These are phyloP conservation scores for Diaporthe caulivora DNA, from an alignment of 2,329 filamentous ascomycete genomes.

Conservation along the genomic window DNA sequence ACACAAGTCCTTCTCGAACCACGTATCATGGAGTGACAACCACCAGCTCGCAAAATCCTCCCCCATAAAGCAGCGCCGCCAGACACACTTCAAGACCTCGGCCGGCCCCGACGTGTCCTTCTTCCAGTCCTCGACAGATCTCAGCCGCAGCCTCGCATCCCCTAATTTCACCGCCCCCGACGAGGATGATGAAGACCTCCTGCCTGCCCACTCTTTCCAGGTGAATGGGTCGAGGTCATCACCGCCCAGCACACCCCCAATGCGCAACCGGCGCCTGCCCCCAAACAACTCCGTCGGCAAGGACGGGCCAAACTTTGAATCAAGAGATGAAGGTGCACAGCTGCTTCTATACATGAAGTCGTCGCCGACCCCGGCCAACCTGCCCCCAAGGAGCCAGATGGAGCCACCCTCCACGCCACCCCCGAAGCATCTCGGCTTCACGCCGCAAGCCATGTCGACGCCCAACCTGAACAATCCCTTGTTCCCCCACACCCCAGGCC, in stretches of 20 bases:
- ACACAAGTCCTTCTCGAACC: slow-evolving; percentile 67
- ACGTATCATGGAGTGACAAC: slow-evolving; percentile 80
- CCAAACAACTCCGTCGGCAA: slow-evolving; percentile 58
- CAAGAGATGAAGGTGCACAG: slow-evolving; percentile 84
- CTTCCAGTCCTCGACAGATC: slow-evolving; percentile 77
- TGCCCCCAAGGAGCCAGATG: slow-evolving; percentile 66
- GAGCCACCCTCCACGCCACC: slow-evolving; percentile 83
- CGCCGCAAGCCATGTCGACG: slow-evolving; percentile 90
- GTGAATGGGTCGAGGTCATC: slow-evolving; percentile 70
- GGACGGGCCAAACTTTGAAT: slow-evolving; percentile 52
- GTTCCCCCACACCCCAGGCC: slow-evolving; percentile 82
- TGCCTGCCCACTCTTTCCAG: slow-evolving; percentile 82
- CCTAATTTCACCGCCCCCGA: slow-evolving; percentile 73
- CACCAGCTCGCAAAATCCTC: slow-evolving; percentile 88
- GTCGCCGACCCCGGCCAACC: slow-evolving; percentile 86
- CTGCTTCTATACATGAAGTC: slow-evolving; percentile 87
- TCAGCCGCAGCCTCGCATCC: slow-evolving; percentile 73
- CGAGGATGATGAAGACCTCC: slow-evolving; percentile 86
- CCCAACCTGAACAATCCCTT: slow-evolving; percentile 76
- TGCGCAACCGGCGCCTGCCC: slow-evolving; percentile 65
- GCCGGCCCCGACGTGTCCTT: slow-evolving; percentile 82
- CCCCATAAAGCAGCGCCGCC: slow-evolving; percentile 82
- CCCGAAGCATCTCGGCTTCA: slow-evolving; percentile 76
- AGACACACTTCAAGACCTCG: slow-evolving; percentile 79
- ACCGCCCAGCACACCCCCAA: slow-evolving; percentile 87